These are phyloP conservation scores for Ustilago cynodontis DNA, from an alignment of 1,284 basidiomycete genomes.

Conservation along the genomic window DNA sequence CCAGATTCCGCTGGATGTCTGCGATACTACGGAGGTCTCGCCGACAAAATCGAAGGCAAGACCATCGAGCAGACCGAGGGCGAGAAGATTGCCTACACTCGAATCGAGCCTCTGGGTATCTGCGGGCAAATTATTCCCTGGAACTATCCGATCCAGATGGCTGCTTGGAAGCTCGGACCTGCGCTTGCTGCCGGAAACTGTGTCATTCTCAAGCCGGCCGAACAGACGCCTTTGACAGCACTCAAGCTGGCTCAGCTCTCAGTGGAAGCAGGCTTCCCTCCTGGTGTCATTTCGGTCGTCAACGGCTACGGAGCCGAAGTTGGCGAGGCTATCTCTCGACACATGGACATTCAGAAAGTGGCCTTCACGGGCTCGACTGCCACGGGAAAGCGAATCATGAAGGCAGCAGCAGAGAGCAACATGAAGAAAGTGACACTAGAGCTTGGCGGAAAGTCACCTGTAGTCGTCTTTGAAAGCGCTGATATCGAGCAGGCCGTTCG, in stretches of 20 bases:
- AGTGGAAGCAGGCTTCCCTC: slow-evolving; percentile 83
- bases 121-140: slow-evolving; percentile 70
- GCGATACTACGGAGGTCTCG: slow-evolving; percentile 76
- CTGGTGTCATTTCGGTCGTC: slow-evolving; percentile 78
- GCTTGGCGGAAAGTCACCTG: slow-evolving; percentile 85
- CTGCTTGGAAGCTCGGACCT: slow-evolving; percentile 74
- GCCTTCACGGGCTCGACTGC: slow-evolving; percentile 75
- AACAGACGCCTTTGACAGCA: slow-evolving; percentile 78
- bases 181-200: slow-evolving; percentile 71
- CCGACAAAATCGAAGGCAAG: slow-evolving; percentile 86
- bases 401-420: slow-evolving; percentile 84
- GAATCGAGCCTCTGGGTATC: slow-evolving; percentile 93
- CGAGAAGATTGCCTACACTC: slow-evolving; percentile 76
- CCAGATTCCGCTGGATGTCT: slow-evolving; percentile 75
- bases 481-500: slow-evolving; percentile 71
- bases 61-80: slow-evolving; percentile 81
- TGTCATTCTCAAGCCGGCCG: slow-evolving; percentile 76
- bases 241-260: slow-evolving; percentile 80
- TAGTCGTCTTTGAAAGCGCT: slow-evolving; percentile 78
- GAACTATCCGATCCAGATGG: slow-evolving; percentile 78
- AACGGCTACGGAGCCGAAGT: slow-evolving; percentile 85
- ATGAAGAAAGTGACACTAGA: slow-evolving; percentile 84
- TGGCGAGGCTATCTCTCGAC: slow-evolving; percentile 76
- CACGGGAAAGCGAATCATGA: slow-evolving; percentile 81
- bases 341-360: slow-evolving; percentile 78